phyloP scores from a whole-genome alignment of 495 filamentous ascomycete genomes.

The Trichoderma erinaceum region DNA sequence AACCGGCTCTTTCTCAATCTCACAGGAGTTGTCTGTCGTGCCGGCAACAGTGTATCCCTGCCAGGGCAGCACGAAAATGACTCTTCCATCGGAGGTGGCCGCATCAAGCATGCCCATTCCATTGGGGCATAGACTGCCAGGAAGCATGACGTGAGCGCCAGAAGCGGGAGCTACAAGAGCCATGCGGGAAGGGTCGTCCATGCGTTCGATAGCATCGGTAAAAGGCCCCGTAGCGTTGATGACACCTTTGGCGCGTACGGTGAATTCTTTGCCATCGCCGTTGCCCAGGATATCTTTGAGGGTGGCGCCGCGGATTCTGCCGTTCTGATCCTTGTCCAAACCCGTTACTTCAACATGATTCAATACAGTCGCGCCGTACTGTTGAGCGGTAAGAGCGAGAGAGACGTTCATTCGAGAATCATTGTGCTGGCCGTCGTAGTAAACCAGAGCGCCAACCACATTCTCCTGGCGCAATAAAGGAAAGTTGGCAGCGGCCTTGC shows the following conservation, averaged over 20 bases:
- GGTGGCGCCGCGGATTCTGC: constrained; percentile 58
- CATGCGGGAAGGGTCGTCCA: constrained; percentile 50
- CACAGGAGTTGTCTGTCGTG: constrained; percentile 65
- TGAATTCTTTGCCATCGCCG: constrained; percentile 30
- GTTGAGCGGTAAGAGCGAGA: constrained; percentile 67
- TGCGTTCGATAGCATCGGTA: constrained; percentile 68
- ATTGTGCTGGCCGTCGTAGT: constrained; percentile 79
- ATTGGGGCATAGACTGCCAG: constrained; percentile 67
- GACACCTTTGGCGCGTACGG: constrained; percentile 15
- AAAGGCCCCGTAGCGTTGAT: constrained; percentile 51
- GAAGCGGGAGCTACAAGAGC: constrained; percentile 72
- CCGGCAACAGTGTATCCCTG: constrained; percentile 79
- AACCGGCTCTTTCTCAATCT: constrained; percentile 58
- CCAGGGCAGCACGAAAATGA: constrained; percentile 82
- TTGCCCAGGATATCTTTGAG: constrained; percentile 69
- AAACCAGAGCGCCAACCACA: constrained; percentile 66
- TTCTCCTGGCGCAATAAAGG: constrained; percentile 70
- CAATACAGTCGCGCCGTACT: constrained; percentile 68
- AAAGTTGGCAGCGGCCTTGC: constrained; percentile 69
- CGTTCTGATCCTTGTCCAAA: constrained; percentile 58
- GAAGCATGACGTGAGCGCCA: constrained; percentile 73
- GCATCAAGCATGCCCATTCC: constrained; percentile 78
- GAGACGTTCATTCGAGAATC: constrained; percentile 81
- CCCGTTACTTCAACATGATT: constrained; percentile 69
- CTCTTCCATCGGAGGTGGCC: constrained; percentile 67